Base-by-base conservation (phyloP, 176 grass and related monocot genomes). In the Hsuehochloa calcarea region DNA sequence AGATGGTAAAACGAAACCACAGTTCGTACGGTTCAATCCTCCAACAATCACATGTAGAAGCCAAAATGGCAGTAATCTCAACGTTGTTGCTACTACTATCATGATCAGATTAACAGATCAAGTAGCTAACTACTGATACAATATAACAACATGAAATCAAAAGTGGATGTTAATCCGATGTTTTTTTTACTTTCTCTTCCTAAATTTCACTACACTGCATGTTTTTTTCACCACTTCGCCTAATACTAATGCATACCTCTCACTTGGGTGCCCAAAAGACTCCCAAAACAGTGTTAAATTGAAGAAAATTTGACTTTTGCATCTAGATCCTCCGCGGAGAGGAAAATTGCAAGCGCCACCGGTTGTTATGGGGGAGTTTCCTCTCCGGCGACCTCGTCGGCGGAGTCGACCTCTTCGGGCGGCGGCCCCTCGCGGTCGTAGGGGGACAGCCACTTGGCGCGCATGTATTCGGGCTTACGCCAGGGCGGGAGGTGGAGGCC, bases 381-480 rank as follows among this genome's bases (percentile, higher is more conserved):
- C 26, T 62, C 38, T 43, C 65, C 83, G 64, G 85, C 38, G 85
- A 52, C 78, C 70, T 88, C 59, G 89, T 61, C 51, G 71, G 27
- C 15, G 67, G 20, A 54, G 7, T 62, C 60, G 10, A 83, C 60
- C 11, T 47, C 80, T 9, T 44, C 67, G 1, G 83, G 54, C 64
- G 15, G 20, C 65, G 37, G 14, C 49, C 10, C 19, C 46, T 72
- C 78, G 8, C 91, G 90, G 13, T 90, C 75, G 68, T 82, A 92
- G 14, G 80, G 35, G 16, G 96, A 92, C 4, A 99, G 91, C 96
- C 96, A 99, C 85, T 94, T 99, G 81, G 93, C 88, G 51, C 93
- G 88, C 91, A 99, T 99, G 88, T 99, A 99, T 85, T 96, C 93
- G 1, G 70, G 80, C 77, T 96, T 95, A 56, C 96, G 81, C 96